Conservation (phyloP, 2,329 filamentous ascomycete genomes). For the Nannizziopsis arthrosporioides region DNA sequence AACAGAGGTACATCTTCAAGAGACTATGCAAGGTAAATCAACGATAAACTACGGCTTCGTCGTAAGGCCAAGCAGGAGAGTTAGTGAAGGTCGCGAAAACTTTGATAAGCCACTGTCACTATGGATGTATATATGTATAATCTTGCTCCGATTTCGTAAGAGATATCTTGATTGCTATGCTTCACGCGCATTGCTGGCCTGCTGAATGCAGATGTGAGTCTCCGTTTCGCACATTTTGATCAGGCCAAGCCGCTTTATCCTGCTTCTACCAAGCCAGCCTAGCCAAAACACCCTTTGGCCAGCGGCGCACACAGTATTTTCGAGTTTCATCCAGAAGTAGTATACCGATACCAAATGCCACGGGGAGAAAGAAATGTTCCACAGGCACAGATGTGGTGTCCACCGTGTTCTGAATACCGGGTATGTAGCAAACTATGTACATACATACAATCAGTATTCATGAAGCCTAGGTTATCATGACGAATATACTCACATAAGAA, state of each 20-base stretch:
- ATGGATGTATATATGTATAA: too few relatives aligned
- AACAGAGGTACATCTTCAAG: too few relatives aligned
- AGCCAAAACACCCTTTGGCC: conserved; percentile 46
- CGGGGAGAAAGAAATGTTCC: conserved; percentile 66
- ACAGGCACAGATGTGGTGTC: conserved; percentile 53
- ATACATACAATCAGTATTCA: conserved; percentile 1
- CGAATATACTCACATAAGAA: conserved; percentile 46
- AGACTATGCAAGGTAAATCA: too few relatives aligned
- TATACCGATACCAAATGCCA: conserved; percentile 56
- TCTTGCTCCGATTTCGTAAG: too few relatives aligned
- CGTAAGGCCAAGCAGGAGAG: too few relatives aligned
- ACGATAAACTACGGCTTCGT: too few relatives aligned
- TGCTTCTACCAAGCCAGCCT: conserved; percentile 50
- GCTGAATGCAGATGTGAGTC: too few relatives aligned
- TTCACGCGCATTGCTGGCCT: too few relatives aligned
- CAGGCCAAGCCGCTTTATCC: neutral
- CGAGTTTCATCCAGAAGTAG: conserved; percentile 55
- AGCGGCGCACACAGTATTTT: conserved; percentile 51
- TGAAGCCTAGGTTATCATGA: neutral
- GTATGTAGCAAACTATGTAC: conserved; percentile 45
- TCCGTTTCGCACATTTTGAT: too few relatives aligned
- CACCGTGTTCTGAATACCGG: conserved; percentile 49
- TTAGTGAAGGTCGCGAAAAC: too few relatives aligned
- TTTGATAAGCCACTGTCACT: too few relatives aligned
- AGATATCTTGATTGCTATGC: too few relatives aligned